Conservation (phyloP, 805 yeast species). For the Lipomyces kockii region DNA sequence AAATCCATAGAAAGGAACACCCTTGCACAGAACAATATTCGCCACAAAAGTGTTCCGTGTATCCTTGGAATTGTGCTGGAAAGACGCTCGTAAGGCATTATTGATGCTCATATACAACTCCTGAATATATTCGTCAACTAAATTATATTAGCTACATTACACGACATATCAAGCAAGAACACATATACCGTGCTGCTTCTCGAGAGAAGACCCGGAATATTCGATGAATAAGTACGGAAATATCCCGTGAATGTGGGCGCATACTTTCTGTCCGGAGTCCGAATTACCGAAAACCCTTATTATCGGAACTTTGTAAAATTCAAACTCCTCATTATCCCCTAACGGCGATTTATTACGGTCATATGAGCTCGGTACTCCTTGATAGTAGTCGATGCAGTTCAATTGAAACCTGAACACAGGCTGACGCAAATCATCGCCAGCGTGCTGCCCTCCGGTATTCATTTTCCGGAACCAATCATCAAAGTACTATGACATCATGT, state of each 20-base stretch:
- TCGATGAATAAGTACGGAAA: conserved; percentile 80
- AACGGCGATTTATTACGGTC: conserved; percentile 49
- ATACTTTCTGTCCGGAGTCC: conserved; percentile 60
- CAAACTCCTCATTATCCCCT: conserved; percentile 38
- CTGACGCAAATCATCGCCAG: background rate
- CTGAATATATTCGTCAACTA: conserved; percentile 33
- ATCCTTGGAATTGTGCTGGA: conserved; percentile 37
- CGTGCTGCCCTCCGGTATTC: background rate
- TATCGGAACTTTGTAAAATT: conserved; percentile 62
- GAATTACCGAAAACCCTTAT: conserved; percentile 76
- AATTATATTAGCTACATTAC: background rate
- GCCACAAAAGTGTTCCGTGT: conserved; percentile 41
- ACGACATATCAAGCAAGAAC: background rate
- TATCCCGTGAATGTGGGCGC: conserved; percentile 80
- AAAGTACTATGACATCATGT: background rate
- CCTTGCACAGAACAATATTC: conserved; percentile 60
- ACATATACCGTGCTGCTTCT: conserved; percentile 11
- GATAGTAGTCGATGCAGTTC: conserved; percentile 69
- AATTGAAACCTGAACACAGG: conserved; percentile 53
- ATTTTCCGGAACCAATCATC: background rate
- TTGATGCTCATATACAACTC: conserved; percentile 40
- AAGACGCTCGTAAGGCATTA: conserved; percentile 39
- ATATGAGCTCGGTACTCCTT: conserved; percentile 56
- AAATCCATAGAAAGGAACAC: conserved; percentile 83
- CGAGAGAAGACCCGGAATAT: conserved; percentile 52